Conservation (phyloP, 805 yeast species). For the Zygoascus ofunaensis region DNA sequence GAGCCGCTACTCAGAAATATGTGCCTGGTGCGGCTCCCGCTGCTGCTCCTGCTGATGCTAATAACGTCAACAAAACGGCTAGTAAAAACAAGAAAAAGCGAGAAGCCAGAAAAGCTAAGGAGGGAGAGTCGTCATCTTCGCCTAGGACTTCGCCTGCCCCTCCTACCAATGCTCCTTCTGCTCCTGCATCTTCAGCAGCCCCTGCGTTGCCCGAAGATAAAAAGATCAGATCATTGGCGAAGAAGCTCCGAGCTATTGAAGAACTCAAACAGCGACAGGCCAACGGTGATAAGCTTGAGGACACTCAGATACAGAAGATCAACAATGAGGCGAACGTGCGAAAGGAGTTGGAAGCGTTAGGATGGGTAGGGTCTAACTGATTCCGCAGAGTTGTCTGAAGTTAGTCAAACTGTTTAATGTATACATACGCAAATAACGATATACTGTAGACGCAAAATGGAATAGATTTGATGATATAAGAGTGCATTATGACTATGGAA, state of each 20-base stretch:
- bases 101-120: constrained; percentile 25
- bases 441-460: too few species aligned
- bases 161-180: constrained; percentile 27
- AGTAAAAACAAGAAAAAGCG: constrained; percentile 71
- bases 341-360: constrained; percentile 62
- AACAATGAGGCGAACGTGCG: constrained; percentile 76
- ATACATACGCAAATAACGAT: too few species aligned
- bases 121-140: constrained; percentile 23
- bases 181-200: constrained; percentile 13
- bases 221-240: constrained; percentile 80
- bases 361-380: constrained; percentile 46
- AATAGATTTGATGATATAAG: too few species aligned
- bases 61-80: constrained; percentile 52
- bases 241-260: constrained; percentile 94
- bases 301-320: constrained; percentile 85
- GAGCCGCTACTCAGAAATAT: constrained; percentile 13
- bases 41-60: constrained; percentile 35
- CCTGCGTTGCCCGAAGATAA: constrained; percentile 60
- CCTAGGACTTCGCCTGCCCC: constrained; percentile 10
- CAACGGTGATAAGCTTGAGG: constrained; percentile 77
- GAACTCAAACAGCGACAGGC: constrained; percentile 78
- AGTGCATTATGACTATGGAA: background rate
- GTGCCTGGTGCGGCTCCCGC: constrained; percentile 30
- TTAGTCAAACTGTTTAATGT: too few species aligned
- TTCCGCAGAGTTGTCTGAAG: too few species aligned